A percentile compares a stretch with the other conserved stretches of the same genome.
Conservation (phyloP, 768 basidiomycete genomes). For the Amanita pseudoporphyria region DNA sequence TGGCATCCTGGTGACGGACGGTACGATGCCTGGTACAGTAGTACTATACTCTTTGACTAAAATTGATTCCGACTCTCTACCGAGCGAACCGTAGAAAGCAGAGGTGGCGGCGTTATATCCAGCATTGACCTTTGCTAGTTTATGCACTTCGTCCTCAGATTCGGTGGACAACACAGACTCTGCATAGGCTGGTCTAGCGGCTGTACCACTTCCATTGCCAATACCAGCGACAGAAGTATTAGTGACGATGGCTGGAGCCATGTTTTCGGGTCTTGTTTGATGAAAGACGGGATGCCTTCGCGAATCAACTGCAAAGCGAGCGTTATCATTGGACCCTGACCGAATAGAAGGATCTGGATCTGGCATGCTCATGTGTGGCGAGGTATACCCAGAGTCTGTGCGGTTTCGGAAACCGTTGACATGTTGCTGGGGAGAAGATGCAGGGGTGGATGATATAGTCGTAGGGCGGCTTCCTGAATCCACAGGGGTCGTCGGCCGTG, state of each 20-base stretch:
- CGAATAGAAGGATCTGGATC: neutral
- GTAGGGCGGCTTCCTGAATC: slow-evolving; percentile 1
- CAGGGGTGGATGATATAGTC: neutral
- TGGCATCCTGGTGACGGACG: neutral
- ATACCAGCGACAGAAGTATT: too few relatives aligned
- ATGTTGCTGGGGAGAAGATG: neutral
- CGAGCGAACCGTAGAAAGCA: slow-evolving; percentile 20
- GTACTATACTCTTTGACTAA: too few relatives aligned
- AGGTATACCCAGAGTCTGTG: neutral
- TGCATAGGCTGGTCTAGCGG: neutral
- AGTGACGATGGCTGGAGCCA: neutral
- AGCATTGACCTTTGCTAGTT: slow-evolving; percentile 31
- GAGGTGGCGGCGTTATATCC: slow-evolving; percentile 31
- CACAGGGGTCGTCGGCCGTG: slow-evolving; percentile 6
- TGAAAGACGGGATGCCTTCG: neutral
- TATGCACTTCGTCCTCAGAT: slow-evolving; percentile 30
- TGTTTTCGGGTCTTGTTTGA: neutral
- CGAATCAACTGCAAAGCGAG: slow-evolving; percentile 1
- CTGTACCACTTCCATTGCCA: neutral
- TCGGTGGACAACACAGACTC: slow-evolving; percentile 17
- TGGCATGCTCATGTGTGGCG: neutral
- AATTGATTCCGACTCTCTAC: neutral
- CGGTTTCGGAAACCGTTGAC: neutral
- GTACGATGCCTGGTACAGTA: neutral
- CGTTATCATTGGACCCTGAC: slow-evolving; percentile 1